Evolutionary conservation across 306 rosid genomes (phyloP), one percentile per base, ranked within the genome.

Genomic region (Cyclanthera cordifolia): DNA sequence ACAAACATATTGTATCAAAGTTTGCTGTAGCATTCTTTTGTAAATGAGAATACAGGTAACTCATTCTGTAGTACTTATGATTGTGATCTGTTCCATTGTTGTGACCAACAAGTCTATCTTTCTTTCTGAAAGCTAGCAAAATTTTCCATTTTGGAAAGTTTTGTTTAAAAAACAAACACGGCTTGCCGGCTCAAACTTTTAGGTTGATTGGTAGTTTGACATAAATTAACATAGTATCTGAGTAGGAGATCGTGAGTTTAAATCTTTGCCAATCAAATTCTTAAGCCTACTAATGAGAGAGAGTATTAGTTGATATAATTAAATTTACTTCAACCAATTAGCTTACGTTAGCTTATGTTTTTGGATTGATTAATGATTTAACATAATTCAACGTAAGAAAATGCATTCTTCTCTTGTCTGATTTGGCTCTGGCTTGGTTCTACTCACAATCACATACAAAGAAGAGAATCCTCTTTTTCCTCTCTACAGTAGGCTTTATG

Each of bases 21-120:
- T 69, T 14, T 63, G 61, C 46, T 43, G 72, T 54, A 75, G 74
- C 73, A 82, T 82, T 78, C 82, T 83, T 79, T 76, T 87, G 84
- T 87, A 83, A 75, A 81, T 84, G 79, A 51, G 76, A 61, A 69
- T 77, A 65, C 69, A 75, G 63, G 69, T 73, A 71, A 41, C 78
- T 53, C 72, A 59, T 73, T 80, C 67, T 53, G 72, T 71, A 58
- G 67, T 65, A 6, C 37, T 41, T 7, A 43, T 64, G 51, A 21
- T 43, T 21, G 7, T 64, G 53, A 45, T 43, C 39, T 9, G 2
- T 65, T 43, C 53, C 53, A 45, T 45, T 34, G 37, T 27, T 60
- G 49, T 60, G 28, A 37, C 16, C n/a, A 10, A 60, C 6, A 25
- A 30, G 34, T 34, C 67, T 57, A 45, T 19, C 27, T 20, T 17